These are phyloP conservation scores for Acanthamoeba culbertsoni DNA, from an alignment of 208 protist species.

Conservation along the genomic window DNA sequence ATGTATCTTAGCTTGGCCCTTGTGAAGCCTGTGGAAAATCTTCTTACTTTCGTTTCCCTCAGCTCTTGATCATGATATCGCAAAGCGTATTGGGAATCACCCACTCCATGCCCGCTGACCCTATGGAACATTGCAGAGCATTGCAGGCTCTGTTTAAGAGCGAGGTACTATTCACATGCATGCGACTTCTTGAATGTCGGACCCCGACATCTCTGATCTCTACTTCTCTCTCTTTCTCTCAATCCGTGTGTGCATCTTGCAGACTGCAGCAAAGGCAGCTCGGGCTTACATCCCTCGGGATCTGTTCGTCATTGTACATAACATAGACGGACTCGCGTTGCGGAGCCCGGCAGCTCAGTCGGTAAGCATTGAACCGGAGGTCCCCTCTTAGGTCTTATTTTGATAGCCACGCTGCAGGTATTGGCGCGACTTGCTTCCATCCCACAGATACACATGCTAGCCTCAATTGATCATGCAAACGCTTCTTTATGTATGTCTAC, in stretches of 20 bases:
- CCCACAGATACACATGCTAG: conserved; percentile 29
- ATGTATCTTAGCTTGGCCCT: background rate
- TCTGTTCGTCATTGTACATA: conserved; percentile 24
- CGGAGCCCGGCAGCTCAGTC: background rate
- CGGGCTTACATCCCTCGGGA: background rate
- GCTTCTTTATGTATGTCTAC: background rate
- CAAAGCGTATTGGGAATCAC: background rate
- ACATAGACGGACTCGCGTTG: conserved; percentile 36
- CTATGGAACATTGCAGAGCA: conserved; percentile 16
- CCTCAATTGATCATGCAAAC: conserved; percentile 8
- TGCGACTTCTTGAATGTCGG: background rate
- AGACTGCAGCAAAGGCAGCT: background rate
- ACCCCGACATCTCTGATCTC: background rate
- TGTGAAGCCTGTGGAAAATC: background rate
- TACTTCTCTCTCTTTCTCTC: background rate
- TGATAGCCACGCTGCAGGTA: background rate
- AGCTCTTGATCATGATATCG: conserved; percentile 18
- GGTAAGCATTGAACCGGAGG: background rate
- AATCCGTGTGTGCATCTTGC: background rate
- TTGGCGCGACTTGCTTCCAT: background rate
- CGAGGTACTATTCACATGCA: background rate
- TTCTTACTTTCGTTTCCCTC: background rate
- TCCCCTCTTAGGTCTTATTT: background rate
- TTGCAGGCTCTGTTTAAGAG: background rate
- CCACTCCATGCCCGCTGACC: background rate